These are phyloP conservation scores for Aureobasidium mangrovei DNA, from an alignment of 2,329 filamentous ascomycete genomes.

Conservation along the genomic window DNA sequence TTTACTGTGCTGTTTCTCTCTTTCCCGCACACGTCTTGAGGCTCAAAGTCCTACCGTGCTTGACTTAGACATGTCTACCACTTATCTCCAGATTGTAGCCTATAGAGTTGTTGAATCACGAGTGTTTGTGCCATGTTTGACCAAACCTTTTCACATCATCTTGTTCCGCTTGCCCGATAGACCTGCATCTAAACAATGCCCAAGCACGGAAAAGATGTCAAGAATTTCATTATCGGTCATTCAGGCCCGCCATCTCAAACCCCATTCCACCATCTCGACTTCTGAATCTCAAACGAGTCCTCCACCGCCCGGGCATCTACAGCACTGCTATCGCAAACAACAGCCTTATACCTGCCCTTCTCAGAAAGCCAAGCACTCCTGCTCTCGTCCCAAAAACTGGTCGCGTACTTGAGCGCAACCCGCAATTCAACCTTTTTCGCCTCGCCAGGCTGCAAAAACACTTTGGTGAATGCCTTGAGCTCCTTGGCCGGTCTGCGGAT, in stretches of 20 bases:
- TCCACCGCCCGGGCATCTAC: conserved; percentile 32
- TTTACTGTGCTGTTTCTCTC: too few species aligned
- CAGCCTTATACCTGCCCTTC: conserved; percentile 54
- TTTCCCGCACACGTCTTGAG: too few species aligned
- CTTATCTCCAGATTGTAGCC: too few species aligned
- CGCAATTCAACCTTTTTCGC: conserved; percentile 48
- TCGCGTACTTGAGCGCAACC: conserved; percentile 54
- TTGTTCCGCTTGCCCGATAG: too few species aligned
- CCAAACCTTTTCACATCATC: too few species aligned
- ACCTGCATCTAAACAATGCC: too few species aligned
- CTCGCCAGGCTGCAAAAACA: conserved; percentile 50
- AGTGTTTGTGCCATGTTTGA: too few species aligned
- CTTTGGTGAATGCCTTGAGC: conserved; percentile 60
- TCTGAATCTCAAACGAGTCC: conserved; percentile 47
- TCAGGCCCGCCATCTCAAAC: conserved; percentile 33
- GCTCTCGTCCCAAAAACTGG: conserved; percentile 63
- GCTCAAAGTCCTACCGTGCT: too few species aligned
- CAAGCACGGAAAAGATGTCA: too few species aligned
- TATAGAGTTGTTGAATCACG: too few species aligned
- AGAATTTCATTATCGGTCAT: background rate
- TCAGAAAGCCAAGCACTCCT: conserved; percentile 57
- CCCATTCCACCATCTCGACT: conserved; percentile 61
- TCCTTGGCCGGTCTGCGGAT: conserved; percentile 63
- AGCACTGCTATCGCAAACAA: conserved; percentile 45
- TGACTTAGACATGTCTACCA: too few species aligned